Percentiles rank a stretch among this genome's conserved stretches.
Evolutionary conservation across 176 grass and related monocot genomes (phyloP).

Genomic region (Poa annua): DNA sequence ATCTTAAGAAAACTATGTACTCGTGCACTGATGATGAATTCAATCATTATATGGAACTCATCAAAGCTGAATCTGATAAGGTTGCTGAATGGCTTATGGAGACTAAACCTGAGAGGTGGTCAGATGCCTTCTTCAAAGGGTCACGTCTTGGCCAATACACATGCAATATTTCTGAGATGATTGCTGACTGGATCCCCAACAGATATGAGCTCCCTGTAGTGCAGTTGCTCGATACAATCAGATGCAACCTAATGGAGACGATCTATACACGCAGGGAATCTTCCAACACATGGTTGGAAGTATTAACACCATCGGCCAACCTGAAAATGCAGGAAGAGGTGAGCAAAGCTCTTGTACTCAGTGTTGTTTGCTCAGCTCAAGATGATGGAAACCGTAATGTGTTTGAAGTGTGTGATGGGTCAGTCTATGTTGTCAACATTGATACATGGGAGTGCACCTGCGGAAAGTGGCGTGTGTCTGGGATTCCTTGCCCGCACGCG

Average conservation of each 20-base stretch:
- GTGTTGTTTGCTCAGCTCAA: slow-evolving; percentile 62
- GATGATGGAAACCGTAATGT: slow-evolving; percentile 44
- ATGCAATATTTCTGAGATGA: slow-evolving; percentile 55
- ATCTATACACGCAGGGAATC: slow-evolving; percentile 57
- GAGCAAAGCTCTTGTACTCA: slow-evolving; percentile 55
- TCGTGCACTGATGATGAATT: slow-evolving; percentile 67
- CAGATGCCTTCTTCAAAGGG: slow-evolving; percentile 82
- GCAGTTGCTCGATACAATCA: slow-evolving; percentile 69
- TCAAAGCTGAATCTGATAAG: slow-evolving; percentile 66
- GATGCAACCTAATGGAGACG: slow-evolving; percentile 75
- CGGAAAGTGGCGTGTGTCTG: slow-evolving; percentile 62
- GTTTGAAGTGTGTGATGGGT: slow-evolving; percentile 70
- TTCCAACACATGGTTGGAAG: slow-evolving; percentile 57
- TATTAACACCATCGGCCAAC: slow-evolving; percentile 52
- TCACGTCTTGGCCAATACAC: slow-evolving; percentile 62
- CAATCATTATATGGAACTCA: slow-evolving; percentile 65
- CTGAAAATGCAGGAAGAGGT: slow-evolving; percentile 68
- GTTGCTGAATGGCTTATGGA: slow-evolving; percentile 73
- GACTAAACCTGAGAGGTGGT: slow-evolving; percentile 72
- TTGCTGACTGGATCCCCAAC: slow-evolving; percentile 62
- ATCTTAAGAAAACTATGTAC: slow-evolving; percentile 59
- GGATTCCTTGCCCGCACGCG: slow-evolving; percentile 72
- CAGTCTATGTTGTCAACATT: slow-evolving; percentile 58
- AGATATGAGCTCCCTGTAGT: slow-evolving; percentile 71
- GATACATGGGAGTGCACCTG: slow-evolving; percentile 75